phyloP scores from a whole-genome alignment of 2,329 filamentous ascomycete species.

The Immersiporthe knoxdaviesiana region DNA sequence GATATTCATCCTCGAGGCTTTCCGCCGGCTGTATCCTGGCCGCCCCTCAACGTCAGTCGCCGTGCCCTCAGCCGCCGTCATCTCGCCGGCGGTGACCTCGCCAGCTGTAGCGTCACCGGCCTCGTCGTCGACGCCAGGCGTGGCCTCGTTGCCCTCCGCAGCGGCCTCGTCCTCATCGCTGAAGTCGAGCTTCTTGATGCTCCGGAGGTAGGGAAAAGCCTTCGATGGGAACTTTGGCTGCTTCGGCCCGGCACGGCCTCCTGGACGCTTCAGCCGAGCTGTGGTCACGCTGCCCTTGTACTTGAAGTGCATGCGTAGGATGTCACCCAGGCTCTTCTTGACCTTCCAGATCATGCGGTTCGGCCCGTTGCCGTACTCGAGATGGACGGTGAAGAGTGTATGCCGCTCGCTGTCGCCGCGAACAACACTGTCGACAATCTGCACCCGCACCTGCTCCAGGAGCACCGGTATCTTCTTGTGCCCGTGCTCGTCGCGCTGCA shows the following conservation, averaged over 20 bases:
- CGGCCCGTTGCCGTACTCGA: slow-evolving; percentile 94
- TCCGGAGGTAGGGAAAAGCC: slow-evolving; percentile 86
- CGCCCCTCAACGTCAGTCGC: slow-evolving; percentile 69
- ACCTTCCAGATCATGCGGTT: slow-evolving; percentile 98
- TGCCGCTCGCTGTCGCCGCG: slow-evolving; percentile 70
- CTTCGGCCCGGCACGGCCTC: slow-evolving; percentile 70
- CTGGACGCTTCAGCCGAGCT: slow-evolving; percentile 68
- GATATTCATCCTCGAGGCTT: slow-evolving; percentile 54
- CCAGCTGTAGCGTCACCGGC: slow-evolving; percentile 47
- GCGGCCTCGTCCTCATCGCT: slow-evolving; percentile 68
- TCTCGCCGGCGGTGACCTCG: slow-evolving; percentile 50
- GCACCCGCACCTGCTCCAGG: slow-evolving; percentile 90
- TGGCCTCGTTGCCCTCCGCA: slow-evolving; percentile 37
- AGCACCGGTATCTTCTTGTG: slow-evolving; percentile 94
- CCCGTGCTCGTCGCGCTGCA: slow-evolving; percentile 94
- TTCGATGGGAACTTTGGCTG: slow-evolving; percentile 89
- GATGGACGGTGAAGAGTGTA: slow-evolving; percentile 84
- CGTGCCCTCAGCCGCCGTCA: slow-evolving; percentile 64
- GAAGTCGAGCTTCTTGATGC: slow-evolving; percentile 75
- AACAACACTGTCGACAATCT: slow-evolving; percentile 77
- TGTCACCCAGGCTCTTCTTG: slow-evolving; percentile 82
- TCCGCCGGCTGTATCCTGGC: slow-evolving; percentile 46
- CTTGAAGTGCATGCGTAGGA: slow-evolving; percentile 88
- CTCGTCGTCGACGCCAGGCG: slow-evolving; percentile 31
- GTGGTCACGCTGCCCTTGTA: slow-evolving; percentile 88